Evolutionary conservation across 2,329 filamentous ascomycete genomes (phyloP), one percentile per base, ranked within the genome.

Genomic region (Cordyceps cicadae): DNA sequence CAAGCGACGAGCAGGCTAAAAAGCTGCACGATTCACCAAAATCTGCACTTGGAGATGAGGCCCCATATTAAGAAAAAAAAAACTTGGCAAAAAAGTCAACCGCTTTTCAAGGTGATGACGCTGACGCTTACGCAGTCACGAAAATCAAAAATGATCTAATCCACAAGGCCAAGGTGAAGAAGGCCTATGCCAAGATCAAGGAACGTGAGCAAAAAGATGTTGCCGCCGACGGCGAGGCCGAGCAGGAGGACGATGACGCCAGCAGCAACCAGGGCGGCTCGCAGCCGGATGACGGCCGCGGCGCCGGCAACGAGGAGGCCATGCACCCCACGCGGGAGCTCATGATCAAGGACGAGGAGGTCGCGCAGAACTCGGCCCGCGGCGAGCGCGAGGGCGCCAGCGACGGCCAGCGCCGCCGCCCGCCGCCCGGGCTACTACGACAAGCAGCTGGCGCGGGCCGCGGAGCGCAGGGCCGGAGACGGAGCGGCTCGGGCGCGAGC

Each of bases 111-210:
- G 29, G 24, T 59, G 17, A 54, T 55, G 26, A 53, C 56, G 49
- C 39, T 57, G 34, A 37, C 41, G 41, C 49, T 15, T 37, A 32
- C 49, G 46, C 68, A 93, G 90, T 89, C 62, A 86, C 90, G 73
- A 93, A 93, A 74, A 94, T 96, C 70, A 97, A 97, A 75, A 83
- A 88, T 65, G 85, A 89, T 66, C 78, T 96, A 60, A 97, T 97
- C 68, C 85, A 92, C 73, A 95, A 94, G 73, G 92, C 92, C 63
- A 96, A 97, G 75, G 81, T 96, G 64, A 94, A 93, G 76, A 96
- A 96, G 74, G 84, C 89, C 48, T 97, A 96, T 71, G 89, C 88
- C 64, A 97, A 96, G 74, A 79, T 96, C 65, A 93, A 92, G 74
- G 86, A 72, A 5, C 69, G 69, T 32, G 72, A 78, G 56, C 72